Evolutionary conservation across 441 rosid species (phyloP).

Genomic region (Arabidopsis lyrata): DNA sequence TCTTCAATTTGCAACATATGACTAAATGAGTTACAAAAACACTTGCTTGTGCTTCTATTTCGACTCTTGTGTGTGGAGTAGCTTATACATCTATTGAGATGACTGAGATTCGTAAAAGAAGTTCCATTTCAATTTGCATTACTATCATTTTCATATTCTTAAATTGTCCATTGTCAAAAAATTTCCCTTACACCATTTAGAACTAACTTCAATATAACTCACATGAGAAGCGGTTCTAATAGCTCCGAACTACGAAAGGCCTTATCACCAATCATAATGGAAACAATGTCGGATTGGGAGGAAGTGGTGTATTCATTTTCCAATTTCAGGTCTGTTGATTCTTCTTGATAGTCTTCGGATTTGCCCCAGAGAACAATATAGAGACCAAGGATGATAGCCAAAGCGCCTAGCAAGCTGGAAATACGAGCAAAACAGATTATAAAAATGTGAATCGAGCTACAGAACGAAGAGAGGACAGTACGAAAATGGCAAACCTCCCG

Average conservation of each 20-base stretch:
- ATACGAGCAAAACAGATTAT: background rate
- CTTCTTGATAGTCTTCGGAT: conserved; percentile 53
- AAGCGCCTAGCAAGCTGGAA: conserved; percentile 66
- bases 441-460: background rate
- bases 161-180: background rate
- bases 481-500: conserved; percentile 51
- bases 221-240: conserved; percentile 45
- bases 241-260: conserved; percentile 39
- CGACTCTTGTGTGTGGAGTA: conserved; percentile 4
- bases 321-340: conserved; percentile 34
- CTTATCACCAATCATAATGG: conserved; percentile 37
- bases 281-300: conserved; percentile 34
- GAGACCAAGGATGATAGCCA: conserved; percentile 64
- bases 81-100: conserved; percentile 26
- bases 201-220: conserved; percentile 4
- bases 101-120: conserved; percentile 26
- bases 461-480: background rate
- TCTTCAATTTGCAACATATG: conserved; percentile 17
- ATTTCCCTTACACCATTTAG: background rate
- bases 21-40: conserved; percentile 27
- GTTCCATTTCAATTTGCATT: conserved; percentile 9
- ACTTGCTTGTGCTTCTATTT: conserved; percentile 33
- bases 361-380: conserved; percentile 84
- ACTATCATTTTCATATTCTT: conserved; percentile 6
- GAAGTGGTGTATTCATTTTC: conserved; percentile 31